Evolutionary conservation across 306 rosid genomes (phyloP), one percentile per base, ranked within the genome.

Genomic region (Ammopiptanthus mongolicus): DNA sequence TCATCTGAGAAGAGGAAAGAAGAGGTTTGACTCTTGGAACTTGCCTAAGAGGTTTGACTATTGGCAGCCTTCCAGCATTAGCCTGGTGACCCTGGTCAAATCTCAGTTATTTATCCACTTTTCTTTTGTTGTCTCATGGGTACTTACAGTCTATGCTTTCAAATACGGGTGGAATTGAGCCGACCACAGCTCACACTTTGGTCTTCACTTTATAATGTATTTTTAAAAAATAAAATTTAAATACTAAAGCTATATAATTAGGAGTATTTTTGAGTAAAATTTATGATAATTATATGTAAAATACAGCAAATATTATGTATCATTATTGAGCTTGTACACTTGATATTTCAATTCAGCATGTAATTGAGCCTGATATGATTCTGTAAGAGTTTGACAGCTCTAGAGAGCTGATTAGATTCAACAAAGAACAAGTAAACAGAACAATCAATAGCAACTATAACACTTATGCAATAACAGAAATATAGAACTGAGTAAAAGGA

Each of bases 1-100:
- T 81, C 76, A 12, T 23, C 69, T 65, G 90, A 86, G 84, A 92
- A 88, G 88, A 86, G 15, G 75, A 91, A 85, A 83, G 96, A 91
- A 78, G 90, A 87, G 98, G 98, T 95, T 51, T 62, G 83, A 67
- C 33, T 13, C 58, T 47, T 63, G 50, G 36, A 13, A 39, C 74
- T 65, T 55, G n/a, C n/a, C n/a, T 5, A 51, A 14, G 6, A 74
- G n/a, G n/a, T 29, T 29, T 57, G 17, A 18, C 28, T 25, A 14
- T 39, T 37, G 53, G 18, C 37, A 36, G 9, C 42, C 25, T 10
- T 67, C 52, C 14, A 58, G 33, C 37, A 71, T 50, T 36, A n/a
- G 22, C 5, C 67, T 50, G 2, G 53, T 60, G 36, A 33, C 31
- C 44, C 47, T 9, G 39, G 23, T 73, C 69, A 23, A 58, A 15